phyloP scores from a whole-genome alignment of 2,329 filamentous ascomycete species.

The Pseudopithomyces maydicus region DNA sequence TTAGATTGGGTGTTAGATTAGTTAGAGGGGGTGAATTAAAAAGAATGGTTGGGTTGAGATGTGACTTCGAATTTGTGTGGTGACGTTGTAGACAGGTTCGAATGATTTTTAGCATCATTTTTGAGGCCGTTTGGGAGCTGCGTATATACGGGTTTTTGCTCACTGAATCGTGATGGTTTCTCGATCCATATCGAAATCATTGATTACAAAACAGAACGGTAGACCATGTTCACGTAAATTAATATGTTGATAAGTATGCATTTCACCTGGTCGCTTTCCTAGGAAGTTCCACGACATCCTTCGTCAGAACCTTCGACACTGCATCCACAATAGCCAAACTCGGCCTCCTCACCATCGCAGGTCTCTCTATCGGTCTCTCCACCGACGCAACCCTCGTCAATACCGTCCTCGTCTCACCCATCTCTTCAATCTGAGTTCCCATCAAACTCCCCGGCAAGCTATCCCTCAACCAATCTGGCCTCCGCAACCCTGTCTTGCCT shows the following conservation, averaged over 20 bases:
- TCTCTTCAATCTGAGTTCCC: slow-evolving; percentile 11
- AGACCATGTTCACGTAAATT: no score
- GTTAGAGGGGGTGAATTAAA: background rate
- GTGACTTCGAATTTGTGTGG: no score
- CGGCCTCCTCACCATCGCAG: background rate
- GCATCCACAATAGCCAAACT: background rate
- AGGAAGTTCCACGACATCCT: background rate
- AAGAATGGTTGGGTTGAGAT: no score
- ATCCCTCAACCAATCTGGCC: slow-evolving; percentile 28
- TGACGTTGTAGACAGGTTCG: no score
- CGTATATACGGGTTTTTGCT: no score
- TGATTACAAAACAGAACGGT: no score
- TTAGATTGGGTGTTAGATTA: background rate
- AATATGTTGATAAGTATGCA: no score
- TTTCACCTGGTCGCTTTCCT: background rate
- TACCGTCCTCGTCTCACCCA: slow-evolving; percentile 12
- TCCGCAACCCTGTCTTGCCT: slow-evolving; percentile 12
- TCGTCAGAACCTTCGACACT: background rate
- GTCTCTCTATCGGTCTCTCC: background rate
- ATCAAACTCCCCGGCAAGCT: slow-evolving; percentile 25
- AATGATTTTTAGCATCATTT: no score
- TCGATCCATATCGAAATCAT: no score
- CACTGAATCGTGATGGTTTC: no score
- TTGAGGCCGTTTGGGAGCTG: no score
- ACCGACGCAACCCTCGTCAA: background rate